phyloP scores from a whole-genome alignment of 768 basidiomycete species.

The Podaxis rugospora region DNA sequence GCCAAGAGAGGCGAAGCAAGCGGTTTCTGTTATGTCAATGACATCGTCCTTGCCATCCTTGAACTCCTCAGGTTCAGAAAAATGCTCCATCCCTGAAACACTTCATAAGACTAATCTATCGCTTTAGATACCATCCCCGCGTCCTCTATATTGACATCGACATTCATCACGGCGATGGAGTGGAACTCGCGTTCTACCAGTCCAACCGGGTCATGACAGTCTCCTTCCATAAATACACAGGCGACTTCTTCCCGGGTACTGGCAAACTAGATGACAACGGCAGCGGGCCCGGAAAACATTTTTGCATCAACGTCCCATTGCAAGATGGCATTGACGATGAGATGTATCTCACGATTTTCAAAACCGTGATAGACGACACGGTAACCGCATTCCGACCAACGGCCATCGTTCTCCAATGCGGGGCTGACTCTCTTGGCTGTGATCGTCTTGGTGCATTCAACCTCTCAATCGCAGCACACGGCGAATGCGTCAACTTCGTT shows the following conservation, averaged over 20 bases:
- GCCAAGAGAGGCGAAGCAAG: constrained; percentile 98
- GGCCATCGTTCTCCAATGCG: constrained; percentile 93
- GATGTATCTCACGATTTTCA: constrained; percentile 93
- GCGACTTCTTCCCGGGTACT: constrained; percentile 97
- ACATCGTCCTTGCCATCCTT: constrained; percentile 91
- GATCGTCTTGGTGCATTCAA: constrained; percentile 97
- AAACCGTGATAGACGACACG: constrained; percentile 92
- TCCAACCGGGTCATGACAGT: constrained; percentile 98
- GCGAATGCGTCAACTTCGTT: constrained; percentile 97
- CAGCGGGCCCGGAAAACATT: constrained; percentile 85
- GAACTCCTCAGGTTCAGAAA: constrained; percentile 74
- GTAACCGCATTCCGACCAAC: constrained; percentile 85
- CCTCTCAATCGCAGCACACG: constrained; percentile 93
- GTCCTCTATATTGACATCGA: constrained; percentile 99
- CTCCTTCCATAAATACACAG: constrained; percentile 98
- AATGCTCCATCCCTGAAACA: background rate
- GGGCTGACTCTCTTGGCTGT: constrained; percentile 93
- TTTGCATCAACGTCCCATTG: constrained; percentile 91
- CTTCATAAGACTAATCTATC: background rate
- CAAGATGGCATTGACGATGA: constrained; percentile 97
- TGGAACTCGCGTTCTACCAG: constrained; percentile 97
- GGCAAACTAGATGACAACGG: constrained; percentile 95
- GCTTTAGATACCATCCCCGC: constrained; percentile 79
- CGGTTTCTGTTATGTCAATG: constrained; percentile 98
- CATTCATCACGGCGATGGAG: constrained; percentile 98